Evolutionary conservation across 192 early-diverging fungal genomes (phyloP).

Genomic region (Gonapodya sp.): DNA sequence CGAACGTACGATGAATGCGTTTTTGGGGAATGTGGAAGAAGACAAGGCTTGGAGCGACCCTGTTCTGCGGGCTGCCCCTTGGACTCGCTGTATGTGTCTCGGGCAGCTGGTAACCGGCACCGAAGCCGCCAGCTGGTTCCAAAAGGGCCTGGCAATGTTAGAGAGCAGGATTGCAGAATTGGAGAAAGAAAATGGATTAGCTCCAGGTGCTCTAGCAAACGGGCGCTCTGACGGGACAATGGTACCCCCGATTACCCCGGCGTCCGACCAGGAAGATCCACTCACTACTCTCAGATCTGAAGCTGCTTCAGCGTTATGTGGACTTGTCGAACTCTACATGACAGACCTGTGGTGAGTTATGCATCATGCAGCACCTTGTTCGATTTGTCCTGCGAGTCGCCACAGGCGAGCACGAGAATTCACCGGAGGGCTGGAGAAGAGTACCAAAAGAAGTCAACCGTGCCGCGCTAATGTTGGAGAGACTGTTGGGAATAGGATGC

Average conservation of each 20-base stretch:
- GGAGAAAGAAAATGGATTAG: constrained; percentile 20
- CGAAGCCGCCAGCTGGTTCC: constrained; percentile 30
- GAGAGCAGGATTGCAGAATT: constrained; percentile 24
- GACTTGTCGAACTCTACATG: constrained; percentile 94
- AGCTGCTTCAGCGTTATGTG: constrained; percentile 75
- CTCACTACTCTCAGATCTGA: constrained; percentile 38
- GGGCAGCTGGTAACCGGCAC: constrained; percentile 29
- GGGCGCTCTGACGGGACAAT: neutral
- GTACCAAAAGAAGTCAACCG: too few species aligned
- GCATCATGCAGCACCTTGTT: neutral
- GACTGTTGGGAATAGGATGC: too few species aligned
- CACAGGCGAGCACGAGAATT: too few species aligned
- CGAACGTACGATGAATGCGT: neutral
- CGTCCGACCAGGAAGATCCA: neutral
- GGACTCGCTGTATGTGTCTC: constrained; percentile 4
- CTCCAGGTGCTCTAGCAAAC: neutral
- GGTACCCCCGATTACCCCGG: neutral
- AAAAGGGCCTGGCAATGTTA: constrained; percentile 27
- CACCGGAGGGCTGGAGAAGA: too few species aligned
- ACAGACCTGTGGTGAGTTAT: constrained; percentile 86
- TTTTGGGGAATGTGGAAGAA: neutral
- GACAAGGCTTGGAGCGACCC: neutral
- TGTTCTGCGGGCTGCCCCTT: neutral
- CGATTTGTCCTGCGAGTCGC: neutral
- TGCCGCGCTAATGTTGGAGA: too few species aligned